Base-by-base conservation (phyloP, 2,329 filamentous ascomycete species). In the Curvularia sp. region DNA sequence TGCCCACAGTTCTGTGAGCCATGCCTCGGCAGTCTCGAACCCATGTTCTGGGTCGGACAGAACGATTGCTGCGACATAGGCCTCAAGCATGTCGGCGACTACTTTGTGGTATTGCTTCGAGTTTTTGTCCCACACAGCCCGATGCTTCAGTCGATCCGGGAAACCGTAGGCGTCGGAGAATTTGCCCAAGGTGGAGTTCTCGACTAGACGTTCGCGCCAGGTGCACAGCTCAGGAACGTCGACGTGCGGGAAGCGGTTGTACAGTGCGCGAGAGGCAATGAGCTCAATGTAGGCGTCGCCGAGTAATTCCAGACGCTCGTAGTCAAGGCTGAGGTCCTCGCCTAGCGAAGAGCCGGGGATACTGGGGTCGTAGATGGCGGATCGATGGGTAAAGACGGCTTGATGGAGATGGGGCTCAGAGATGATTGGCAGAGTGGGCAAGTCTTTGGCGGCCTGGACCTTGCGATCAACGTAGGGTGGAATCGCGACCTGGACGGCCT, bases 261-360 rank as follows among this genome's bases (percentile, higher is more conserved):
- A 91, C 59, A 98, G 90, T 50, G 96, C 82, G 18, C 87, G 84
- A 0, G 90, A 88, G 5, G 93, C 86, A 46, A 93, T 87, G 50
- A 93, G 79, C 70, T 96, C 90, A 50, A 96, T 81, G 68, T 94
- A 94, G 19, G 91, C 89, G 74, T 98, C 94, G 6, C 94, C 94
- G 7, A 97, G 82, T 79, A 94, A 93, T 77, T 98, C 94, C 6
- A 97, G 85, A 18, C 87, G 86, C 70, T 97, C 93, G 76, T 97
- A 97, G 69, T 81, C 78, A 18, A 71, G 68, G 21, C 60, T 63
- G 12, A 71, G 61, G 25, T 68, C 65, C 3, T 60, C 55, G 27
- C 74, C 55, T 15, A 72, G 63, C 19, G 41, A 48, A 1, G 61
- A 56, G 18, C 52, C 55, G 9, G 62, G 64, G 18, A 67, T 59